Evolutionary conservation across 371 early-diverging fungal species (phyloP).

Genomic region (Mucor saturninus): DNA sequence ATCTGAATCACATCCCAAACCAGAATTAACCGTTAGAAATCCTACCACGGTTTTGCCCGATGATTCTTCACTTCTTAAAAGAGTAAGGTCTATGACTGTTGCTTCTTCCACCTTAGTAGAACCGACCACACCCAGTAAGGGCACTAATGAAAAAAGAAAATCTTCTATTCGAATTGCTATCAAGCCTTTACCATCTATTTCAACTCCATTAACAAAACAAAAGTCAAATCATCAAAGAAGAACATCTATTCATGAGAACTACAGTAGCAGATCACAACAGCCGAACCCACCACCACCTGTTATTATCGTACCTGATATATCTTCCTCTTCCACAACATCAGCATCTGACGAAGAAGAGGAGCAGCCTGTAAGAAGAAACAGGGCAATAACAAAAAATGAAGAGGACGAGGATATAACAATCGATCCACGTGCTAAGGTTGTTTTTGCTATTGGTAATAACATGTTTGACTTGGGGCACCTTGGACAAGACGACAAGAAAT

Average conservation of each 20-base stretch:
- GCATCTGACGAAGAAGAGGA: conserved; percentile 6
- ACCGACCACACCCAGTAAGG: conserved; percentile 2
- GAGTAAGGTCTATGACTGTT: not conserved
- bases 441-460: conserved; percentile 58
- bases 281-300: conserved; percentile 3
- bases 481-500: conserved; percentile 10
- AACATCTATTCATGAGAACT: not conserved
- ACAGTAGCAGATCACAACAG: not conserved
- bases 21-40: conserved; percentile 25
- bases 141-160: conserved; percentile 8
- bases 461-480: conserved; percentile 56
- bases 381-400: conserved; percentile 1
- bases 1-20: conserved; percentile 6
- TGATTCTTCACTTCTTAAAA: not conserved
- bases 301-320: conserved; percentile 7
- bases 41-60: not conserved
- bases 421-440: conserved; percentile 55
- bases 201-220: conserved; percentile 1
- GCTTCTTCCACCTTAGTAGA: not conserved
- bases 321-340: conserved; percentile 8
- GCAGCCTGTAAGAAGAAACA: not conserved
- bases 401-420: conserved; percentile 36
- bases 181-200: conserved; percentile 28
- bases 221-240: conserved; percentile 1
- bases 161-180: conserved; percentile 17